A percentile compares a stretch with the other conserved stretches of the same genome.
These are phyloP conservation scores for Colletotrichum sp. DNA, from an alignment of 2,329 filamentous ascomycete genomes.

Conservation along the genomic window DNA sequence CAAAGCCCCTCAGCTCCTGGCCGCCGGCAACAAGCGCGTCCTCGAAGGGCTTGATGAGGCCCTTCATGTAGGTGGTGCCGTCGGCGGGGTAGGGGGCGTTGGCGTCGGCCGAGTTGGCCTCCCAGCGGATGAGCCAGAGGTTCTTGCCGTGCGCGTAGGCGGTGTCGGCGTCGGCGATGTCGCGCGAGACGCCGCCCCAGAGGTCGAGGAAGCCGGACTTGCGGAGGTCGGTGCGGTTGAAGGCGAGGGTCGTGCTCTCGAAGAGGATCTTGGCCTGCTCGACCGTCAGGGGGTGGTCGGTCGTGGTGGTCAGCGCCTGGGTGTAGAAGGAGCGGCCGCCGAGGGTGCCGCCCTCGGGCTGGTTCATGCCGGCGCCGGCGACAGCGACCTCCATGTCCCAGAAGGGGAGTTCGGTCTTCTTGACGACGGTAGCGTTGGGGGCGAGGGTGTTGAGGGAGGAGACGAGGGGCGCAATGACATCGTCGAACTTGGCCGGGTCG, in stretches of 20 bases:
- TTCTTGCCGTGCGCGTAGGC: constrained; percentile 45
- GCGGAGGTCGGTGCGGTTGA: constrained; percentile 18
- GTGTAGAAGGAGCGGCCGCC: constrained; percentile 17
- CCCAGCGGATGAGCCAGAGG: constrained; percentile 37
- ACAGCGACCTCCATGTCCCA: constrained; percentile 22
- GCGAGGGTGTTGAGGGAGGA: not conserved
- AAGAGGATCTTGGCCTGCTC: constrained; percentile 14
- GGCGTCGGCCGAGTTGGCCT: constrained; percentile 36
- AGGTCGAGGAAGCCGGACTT: constrained; percentile 22
- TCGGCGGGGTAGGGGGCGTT: constrained; percentile 51
- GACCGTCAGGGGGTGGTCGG: constrained; percentile 14
- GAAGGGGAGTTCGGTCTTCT: constrained; percentile 16
- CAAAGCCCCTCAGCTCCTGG: constrained; percentile 14
- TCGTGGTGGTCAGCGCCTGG: constrained; percentile 19
- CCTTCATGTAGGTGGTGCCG: constrained; percentile 48
- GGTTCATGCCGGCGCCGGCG: constrained; percentile 20
- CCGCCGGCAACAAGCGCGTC: constrained; percentile 13
- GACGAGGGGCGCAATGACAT: constrained; percentile 4
- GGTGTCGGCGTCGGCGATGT: constrained; percentile 41
- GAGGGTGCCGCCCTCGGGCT: constrained; percentile 12
- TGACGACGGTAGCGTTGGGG: not conserved
- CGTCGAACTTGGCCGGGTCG: constrained; percentile 13
- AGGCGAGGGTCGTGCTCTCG: constrained; percentile 10
- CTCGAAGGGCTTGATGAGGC: constrained; percentile 36
- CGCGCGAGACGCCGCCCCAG: constrained; percentile 21